These are phyloP conservation scores for Deuterostichococcus epilithicus DNA, from an alignment of 139 green algal species.

Conservation along the genomic window DNA sequence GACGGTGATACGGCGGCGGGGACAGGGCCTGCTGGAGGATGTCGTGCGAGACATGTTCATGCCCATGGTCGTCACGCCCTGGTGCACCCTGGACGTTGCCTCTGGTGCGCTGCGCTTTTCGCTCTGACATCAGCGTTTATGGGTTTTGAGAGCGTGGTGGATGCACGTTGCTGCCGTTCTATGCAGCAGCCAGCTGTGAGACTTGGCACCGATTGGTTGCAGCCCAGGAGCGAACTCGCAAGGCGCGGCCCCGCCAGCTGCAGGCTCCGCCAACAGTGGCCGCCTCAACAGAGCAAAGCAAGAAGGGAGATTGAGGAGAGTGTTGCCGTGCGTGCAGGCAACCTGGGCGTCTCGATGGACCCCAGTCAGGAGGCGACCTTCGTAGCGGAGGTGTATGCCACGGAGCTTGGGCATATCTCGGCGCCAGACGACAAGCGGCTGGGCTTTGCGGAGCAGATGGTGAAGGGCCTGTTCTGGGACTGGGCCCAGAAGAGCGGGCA, in stretches of 20 bases:
- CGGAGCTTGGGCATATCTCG: constrained; percentile 33
- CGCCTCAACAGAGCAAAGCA: too few relatives aligned
- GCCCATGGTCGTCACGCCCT: constrained; percentile 51
- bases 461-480: constrained; percentile 44
- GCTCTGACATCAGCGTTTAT: too few relatives aligned
- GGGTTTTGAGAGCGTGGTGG: too few relatives aligned
- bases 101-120: too few relatives aligned
- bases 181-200: too few relatives aligned
- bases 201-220: too few relatives aligned
- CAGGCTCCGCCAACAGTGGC: too few relatives aligned
- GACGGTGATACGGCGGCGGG: background rate
- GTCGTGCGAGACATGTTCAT: constrained; percentile 63
- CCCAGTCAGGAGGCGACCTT: constrained; percentile 78
- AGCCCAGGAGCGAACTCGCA: too few relatives aligned
- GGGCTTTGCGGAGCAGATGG: constrained; percentile 59
- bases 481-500: constrained; percentile 31
- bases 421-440: constrained; percentile 52
- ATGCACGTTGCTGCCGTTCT: too few relatives aligned
- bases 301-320: too few relatives aligned
- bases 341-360: constrained; percentile 59
- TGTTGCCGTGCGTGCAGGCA: too few relatives aligned
- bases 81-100: constrained; percentile 72
- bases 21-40: constrained; percentile 31
- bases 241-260: too few relatives aligned
- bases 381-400: constrained; percentile 71